Percentiles rank a stretch among this genome's conserved stretches.
phyloP scores from a whole-genome alignment of 1,284 basidiomycete genomes.

The Stereum hirsutum region DNA sequence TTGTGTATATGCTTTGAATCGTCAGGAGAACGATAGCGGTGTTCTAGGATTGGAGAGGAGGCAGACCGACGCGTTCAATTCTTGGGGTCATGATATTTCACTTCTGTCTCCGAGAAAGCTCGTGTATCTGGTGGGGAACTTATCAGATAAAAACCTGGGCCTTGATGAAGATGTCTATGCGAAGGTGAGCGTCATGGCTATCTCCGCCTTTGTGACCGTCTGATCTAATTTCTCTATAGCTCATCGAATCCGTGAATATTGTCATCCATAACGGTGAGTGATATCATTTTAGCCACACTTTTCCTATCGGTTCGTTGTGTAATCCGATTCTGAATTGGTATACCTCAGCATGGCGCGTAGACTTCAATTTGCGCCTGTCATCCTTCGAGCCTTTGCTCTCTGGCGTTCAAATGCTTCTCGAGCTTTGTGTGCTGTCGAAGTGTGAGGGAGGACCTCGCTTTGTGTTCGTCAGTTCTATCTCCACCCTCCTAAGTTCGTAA shows the following conservation, averaged over 20 bases:
- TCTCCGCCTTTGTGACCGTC: constrained; percentile 9
- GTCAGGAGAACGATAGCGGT: constrained; percentile 1
- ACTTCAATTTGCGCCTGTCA: constrained; percentile 10
- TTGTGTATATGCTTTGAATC: constrained; percentile 18
- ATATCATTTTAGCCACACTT: constrained; percentile 10
- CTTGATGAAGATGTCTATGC: constrained; percentile 17
- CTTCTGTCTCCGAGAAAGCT: constrained; percentile 18
- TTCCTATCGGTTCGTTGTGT: neutral
- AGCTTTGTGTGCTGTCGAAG: constrained; percentile 1
- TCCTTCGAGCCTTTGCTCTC: constrained; percentile 4
- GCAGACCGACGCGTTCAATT: neutral
- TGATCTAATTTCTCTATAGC: neutral
- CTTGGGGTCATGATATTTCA: neutral
- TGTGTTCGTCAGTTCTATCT: constrained; percentile 16
- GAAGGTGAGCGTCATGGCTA: constrained; percentile 14
- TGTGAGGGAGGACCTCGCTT: neutral
- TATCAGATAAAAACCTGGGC: constrained; percentile 19
- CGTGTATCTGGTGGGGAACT: constrained; percentile 23
- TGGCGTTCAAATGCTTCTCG: constrained; percentile 2
- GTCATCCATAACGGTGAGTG: constrained; percentile 25
- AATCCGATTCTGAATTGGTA: too few relatives aligned
- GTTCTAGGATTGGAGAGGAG: neutral
- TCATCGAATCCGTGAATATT: neutral
- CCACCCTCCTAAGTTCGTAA: constrained; percentile 12
- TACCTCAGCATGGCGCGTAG: constrained; percentile 28